A percentile compares a stretch with the other conserved stretches of the same genome.
phyloP scores from a whole-genome alignment of 2,329 filamentous ascomycete genomes.

The Xylariaceae sp. region DNA sequence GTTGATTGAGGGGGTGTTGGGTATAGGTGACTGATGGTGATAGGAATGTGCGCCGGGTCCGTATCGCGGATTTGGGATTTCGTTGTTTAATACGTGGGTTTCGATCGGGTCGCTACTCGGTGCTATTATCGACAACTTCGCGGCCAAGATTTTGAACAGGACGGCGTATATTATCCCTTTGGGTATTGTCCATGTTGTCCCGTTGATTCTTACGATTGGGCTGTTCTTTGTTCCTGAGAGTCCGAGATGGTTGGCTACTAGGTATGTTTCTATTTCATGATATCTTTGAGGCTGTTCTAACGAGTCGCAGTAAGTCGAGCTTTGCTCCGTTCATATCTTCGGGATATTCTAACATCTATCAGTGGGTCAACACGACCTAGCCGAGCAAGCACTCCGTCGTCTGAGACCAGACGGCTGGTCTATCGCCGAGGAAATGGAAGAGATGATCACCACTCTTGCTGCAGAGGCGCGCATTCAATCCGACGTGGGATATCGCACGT shows the following conservation, averaged over 20 bases:
- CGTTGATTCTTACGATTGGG: conserved; percentile 33
- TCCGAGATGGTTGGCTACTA: conserved; percentile 36
- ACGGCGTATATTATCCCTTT: conserved; percentile 29
- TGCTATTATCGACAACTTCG: conserved; percentile 47
- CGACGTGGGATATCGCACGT: conserved; percentile 39
- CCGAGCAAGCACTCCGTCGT: conserved; percentile 32
- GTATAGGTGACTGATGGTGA: conserved; percentile 11
- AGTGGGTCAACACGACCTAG: background rate
- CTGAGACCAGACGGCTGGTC: conserved; percentile 32
- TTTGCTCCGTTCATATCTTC: no score
- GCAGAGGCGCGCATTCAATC: conserved; percentile 31
- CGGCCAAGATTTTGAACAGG: conserved; percentile 23
- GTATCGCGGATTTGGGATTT: conserved; percentile 44
- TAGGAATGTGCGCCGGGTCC: conserved; percentile 43
- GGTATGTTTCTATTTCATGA: background rate
- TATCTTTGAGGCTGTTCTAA: no score
- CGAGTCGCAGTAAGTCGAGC: no score
- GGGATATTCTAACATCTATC: background rate
- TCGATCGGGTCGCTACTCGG: conserved; percentile 41
- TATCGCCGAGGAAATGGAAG: conserved; percentile 33
- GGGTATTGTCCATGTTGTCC: conserved; percentile 33
- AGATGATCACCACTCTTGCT: conserved; percentile 36
- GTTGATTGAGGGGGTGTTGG: background rate
- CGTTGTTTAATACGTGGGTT: conserved; percentile 44
- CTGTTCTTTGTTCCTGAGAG: conserved; percentile 39